These are phyloP conservation scores for Fusarium mexicanum DNA, from an alignment of 2,329 filamentous ascomycete genomes.

Conservation along the genomic window DNA sequence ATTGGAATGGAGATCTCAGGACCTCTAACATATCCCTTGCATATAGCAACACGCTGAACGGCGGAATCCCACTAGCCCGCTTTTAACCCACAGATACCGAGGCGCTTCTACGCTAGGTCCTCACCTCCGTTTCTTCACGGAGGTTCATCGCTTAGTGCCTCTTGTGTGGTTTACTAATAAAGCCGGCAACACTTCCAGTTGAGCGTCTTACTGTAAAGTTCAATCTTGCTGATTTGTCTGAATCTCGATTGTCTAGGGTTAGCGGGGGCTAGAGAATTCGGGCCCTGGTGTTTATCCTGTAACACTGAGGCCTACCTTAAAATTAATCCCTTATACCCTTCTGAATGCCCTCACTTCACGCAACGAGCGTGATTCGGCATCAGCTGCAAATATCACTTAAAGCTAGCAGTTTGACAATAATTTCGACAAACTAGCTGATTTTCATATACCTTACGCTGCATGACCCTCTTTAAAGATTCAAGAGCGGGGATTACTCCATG, in stretches of 20 bases:
- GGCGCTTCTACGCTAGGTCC: background rate
- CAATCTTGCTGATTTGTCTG: background rate
- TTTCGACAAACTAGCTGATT: background rate
- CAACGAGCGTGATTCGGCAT: background rate
- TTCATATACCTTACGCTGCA: background rate
- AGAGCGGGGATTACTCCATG: background rate
- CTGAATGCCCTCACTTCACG: background rate
- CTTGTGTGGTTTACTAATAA: fast-evolving
- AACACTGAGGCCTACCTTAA: background rate
- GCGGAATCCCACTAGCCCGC: background rate
- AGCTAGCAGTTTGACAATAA: background rate
- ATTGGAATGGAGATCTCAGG: background rate
- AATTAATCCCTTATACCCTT: background rate
- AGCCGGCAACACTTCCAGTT: background rate
- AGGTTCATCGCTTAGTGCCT: background rate
- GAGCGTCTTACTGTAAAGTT: background rate
- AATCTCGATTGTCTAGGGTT: background rate
- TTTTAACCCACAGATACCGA: fast-evolving
- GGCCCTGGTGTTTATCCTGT: background rate
- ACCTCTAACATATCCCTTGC: background rate
- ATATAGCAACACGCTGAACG: background rate
- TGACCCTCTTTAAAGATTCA: background rate
- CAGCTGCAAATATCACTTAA: background rate
- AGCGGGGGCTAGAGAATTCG: background rate
- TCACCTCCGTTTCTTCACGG: background rate